Evolutionary conservation across 2,329 filamentous ascomycete genomes (phyloP).

Genomic region (Colletotrichum sp.): DNA sequence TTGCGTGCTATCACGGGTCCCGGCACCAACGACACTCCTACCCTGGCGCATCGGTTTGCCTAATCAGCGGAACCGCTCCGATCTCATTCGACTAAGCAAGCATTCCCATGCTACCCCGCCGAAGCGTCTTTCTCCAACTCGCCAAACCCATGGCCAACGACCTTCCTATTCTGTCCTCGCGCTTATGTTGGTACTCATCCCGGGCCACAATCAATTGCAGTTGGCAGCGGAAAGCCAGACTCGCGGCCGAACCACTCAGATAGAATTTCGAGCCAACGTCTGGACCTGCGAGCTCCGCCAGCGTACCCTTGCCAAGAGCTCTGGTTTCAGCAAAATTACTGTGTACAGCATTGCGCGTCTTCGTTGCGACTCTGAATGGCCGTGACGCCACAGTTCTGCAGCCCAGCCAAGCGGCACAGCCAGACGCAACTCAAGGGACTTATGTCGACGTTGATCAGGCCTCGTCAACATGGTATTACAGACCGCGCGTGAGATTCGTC

Average conservation of each 20-base stretch:
- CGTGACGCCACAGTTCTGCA: not conserved
- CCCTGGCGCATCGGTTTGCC: not conserved
- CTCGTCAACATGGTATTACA: not conserved
- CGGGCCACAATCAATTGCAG: not conserved
- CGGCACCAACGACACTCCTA: not conserved
- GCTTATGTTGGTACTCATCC: not conserved
- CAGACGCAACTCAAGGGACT: not conserved
- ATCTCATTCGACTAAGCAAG: not conserved
- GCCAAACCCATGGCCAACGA: not conserved
- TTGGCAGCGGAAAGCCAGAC: rapidly evolving
- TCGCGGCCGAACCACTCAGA: not conserved
- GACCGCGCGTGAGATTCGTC: not conserved
- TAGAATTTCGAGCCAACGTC: not conserved
- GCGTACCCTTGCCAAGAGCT: not conserved
- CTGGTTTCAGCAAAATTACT: not conserved
- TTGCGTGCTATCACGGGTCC: not conserved
- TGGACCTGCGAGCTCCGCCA: not conserved
- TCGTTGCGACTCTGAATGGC: not conserved
- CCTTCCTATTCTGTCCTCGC: slow-evolving; percentile 1
- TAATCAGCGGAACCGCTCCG: not conserved
- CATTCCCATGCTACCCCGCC: not conserved
- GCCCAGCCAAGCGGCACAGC: not conserved
- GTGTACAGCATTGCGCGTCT: not conserved
- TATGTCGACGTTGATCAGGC: not conserved
- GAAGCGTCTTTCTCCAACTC: not conserved